Evolutionary conservation across 257 asterid species (phyloP), one percentile per base, ranked within the genome.

Genomic region (Nyctanthes arbortristis): DNA sequence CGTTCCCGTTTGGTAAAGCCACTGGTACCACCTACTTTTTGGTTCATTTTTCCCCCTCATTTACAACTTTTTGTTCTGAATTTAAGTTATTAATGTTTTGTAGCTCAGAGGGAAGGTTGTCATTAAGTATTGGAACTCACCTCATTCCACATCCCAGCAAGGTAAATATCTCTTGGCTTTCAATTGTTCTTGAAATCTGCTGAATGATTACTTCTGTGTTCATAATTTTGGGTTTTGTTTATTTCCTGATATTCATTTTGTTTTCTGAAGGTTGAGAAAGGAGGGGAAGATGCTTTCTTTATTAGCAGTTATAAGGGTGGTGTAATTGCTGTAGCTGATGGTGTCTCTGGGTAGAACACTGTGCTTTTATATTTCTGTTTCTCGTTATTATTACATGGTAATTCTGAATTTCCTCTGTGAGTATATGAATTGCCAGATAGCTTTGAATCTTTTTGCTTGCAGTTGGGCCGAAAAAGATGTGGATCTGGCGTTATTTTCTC

Each of bases 261-360:
- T 13, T 74, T n/a, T 63, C 20, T 74, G 74, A 75, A 88, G 97
- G 90, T 89, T 43, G 93, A 84, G 75, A 91, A 87, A 80, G 97
- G 97, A 37, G 96, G 97, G 34, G 97, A 91, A 80, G 97, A 91
- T 78, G 96, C 97, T 3, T 87, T 87, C 77, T 81, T 87, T 14
- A 85, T 89, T 36, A 89, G 97, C 78, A 75, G 77, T 66, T 65
- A 81, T 39, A 75, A 86, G 13, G 93, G 96, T 27, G 92, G 90
- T 75, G 95, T 87, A 72, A 78, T 91, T 80, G 96, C 90, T 5
- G 95, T 91, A 39, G 97, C 97, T 63, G 97, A 91, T 80, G 97
- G 97, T 28, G 97, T 91, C 70, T 91, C 97, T n/a, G 95, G 97
- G 97, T 89, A 78, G 36, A 40, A 27, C 55, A 5, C 33, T 32